Evolutionary conservation across 768 basidiomycete genomes (phyloP).

Genomic region (Lentinula detonsa): DNA sequence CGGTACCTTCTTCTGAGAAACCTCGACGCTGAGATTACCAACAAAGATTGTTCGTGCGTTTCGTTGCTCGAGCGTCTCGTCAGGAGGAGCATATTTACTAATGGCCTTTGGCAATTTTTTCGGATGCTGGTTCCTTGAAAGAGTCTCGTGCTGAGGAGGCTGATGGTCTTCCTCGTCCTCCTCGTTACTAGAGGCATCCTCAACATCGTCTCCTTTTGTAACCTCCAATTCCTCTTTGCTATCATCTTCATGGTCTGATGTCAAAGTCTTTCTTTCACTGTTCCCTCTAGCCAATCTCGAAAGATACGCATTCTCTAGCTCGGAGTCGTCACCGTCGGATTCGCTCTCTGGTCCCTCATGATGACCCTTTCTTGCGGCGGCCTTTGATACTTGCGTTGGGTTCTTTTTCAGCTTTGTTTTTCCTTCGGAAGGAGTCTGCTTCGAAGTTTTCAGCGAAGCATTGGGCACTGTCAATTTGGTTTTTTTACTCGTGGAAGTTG

Average conservation of each 20-base stretch:
- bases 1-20: constrained; percentile 71
- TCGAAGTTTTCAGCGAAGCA: not conserved
- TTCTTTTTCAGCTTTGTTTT: not conserved
- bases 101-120: constrained; percentile 17
- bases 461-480: not conserved
- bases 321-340: constrained; percentile 7
- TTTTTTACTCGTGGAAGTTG: not conserved
- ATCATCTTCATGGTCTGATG: constrained; percentile 7
- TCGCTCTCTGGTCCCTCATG: constrained; percentile 26
- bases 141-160: constrained; percentile 59
- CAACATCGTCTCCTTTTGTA: not conserved
- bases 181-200: constrained; percentile 6
- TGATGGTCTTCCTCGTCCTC: constrained; percentile 28
- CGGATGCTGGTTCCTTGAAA: constrained; percentile 29
- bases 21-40: constrained; percentile 78
- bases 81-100: constrained; percentile 49
- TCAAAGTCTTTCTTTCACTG: constrained; percentile 8
- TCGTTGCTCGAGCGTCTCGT: constrained; percentile 68
- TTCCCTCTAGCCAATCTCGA: constrained; percentile 10
- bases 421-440: not conserved
- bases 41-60: constrained; percentile 88
- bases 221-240: not conserved
- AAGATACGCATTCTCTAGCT: constrained; percentile 1
- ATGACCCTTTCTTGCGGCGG: constrained; percentile 4
- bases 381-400: not conserved